phyloP scores from a whole-genome alignment of 164 flowering plant species.

The Vitis cinerea region DNA sequence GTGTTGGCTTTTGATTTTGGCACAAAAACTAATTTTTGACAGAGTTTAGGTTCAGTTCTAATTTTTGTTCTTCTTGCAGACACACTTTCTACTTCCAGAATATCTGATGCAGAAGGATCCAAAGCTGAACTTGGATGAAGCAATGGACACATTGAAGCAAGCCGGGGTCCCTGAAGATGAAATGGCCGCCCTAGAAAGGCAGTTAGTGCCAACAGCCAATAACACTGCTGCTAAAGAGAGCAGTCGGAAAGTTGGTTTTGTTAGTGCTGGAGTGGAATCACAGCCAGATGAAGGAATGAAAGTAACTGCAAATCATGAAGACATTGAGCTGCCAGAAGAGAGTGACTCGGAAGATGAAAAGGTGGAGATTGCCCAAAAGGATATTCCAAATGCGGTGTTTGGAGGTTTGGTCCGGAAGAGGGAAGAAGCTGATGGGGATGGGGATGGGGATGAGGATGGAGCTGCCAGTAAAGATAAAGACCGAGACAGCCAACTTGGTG shows the following conservation, averaged over 20 bases:
- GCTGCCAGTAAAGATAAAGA: conserved; percentile 23
- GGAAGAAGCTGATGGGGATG: conserved; percentile 32
- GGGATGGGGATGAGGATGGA: conserved; percentile 16
- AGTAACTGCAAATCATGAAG: conserved; percentile 56
- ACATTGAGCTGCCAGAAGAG: conserved; percentile 81
- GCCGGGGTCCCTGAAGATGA: conserved; percentile 90
- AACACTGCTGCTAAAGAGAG: conserved; percentile 33
- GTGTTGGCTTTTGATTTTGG: too few relatives aligned
- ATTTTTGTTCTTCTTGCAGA: conserved; percentile 44
- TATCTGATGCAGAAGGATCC: conserved; percentile 84
- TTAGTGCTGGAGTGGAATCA: conserved; percentile 81
- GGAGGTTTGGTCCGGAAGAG: conserved; percentile 70
- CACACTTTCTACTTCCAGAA: conserved; percentile 86
- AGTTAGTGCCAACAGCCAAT: conserved; percentile 48
- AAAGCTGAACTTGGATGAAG: conserved; percentile 60
- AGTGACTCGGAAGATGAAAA: conserved; percentile 65
- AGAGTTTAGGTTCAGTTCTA: not conserved
- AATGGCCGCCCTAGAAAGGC: conserved; percentile 92
- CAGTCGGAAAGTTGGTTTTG: conserved; percentile 65
- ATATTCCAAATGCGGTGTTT: conserved; percentile 79
- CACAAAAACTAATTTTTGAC: not conserved
- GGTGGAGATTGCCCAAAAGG: conserved; percentile 76
- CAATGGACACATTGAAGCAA: conserved; percentile 70
- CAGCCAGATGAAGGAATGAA: conserved; percentile 45
- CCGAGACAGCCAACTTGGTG: conserved; percentile 56